Evolutionary conservation across 768 basidiomycete species (phyloP), one percentile per base, ranked within the genome.

Genomic region (Antrodiella citrinella): DNA sequence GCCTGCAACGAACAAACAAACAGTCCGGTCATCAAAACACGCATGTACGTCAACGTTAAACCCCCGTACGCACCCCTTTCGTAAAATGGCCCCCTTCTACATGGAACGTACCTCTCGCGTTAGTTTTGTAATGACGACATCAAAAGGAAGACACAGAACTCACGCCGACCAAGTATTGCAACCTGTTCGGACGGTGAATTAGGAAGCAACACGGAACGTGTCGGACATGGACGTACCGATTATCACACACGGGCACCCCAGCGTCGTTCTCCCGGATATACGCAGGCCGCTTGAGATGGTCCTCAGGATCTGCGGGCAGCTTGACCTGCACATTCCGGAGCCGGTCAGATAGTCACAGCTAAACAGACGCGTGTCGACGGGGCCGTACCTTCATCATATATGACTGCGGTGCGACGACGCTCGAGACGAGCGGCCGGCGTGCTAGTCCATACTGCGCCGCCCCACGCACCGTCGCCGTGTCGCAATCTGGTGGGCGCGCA

Each of bases 391-490:
- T 88, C 84, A 92, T 89, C 54, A 91, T 77, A 62, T 93, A 94
- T 21, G 87, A 83, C 47, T 83, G 76, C 12, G 91, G 90, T 12
- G 81, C 81, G 48, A 93, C 86, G 47, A 92, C 77, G 42, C 81
- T 86, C 18, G 89, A 89, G 9, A 93, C 90, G 12, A 91, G 75
- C 23, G 80, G 72, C 55, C 81, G 74, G 46, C 81, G 77, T 18
- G 88, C 84, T 21, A 92, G 73, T 20, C 91, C 91, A 64, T 92
- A 92, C 61, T 83, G 78, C 26, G 91, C 91, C n/a, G 86, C 91
- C 42, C 91, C 91, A 48, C 90, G 84, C 50, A 86, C 69, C 1
- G 91, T 93, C 2, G 91, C 91, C 12, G 91, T 91, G 61, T 93
- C 91, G 23, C 86, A 83, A 67, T 94, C 91, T 30, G 82, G 73